Evolutionary conservation across 345 rosid species (phyloP), one percentile per base, ranked within the genome.

Genomic region (Populus nigra): DNA sequence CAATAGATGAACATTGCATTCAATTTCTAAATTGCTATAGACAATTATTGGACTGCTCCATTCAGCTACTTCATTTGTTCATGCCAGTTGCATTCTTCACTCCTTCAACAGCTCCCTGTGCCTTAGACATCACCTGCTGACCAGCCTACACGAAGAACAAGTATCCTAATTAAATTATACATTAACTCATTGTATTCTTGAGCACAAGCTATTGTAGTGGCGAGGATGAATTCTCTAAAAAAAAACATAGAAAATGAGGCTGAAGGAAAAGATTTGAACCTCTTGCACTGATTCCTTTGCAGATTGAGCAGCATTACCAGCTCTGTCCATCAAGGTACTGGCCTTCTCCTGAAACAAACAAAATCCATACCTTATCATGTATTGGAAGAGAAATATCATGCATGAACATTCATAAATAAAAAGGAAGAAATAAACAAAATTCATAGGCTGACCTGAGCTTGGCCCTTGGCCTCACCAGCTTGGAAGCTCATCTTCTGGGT

Each of bases 31-130:
- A 57, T n/a, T 57, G 11, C 15, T 22, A n/a, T 3, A 2, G 63
- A 57, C 63, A 9, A n/a, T 57, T 23, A 57, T n/a, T 9, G 5
- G 15, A n/a, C 45, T 12, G 31, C 6, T 36, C 65, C 23, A 0
- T 33, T 17, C 35, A 17, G 33, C 55, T n/a, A n/a, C n/a, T 45
- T 81, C 47, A 77, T 13, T 77, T 77, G 84, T 80, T 84, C 65
- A 66, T 79, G 22, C 85, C 81, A 25, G 83, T 76, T 10, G 91
- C 92, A 72, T 90, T 76, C 90, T 85, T 90, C 47, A 85, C 90
- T 22, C 91, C 90, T 36, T 90, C 91, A 23, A 88, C 86, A 61
- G 94, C 93, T 63, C 86, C 94, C 72, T 83, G 84, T 76, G 94
- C 91, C 80, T 82, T 88, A 9, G 78, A 85, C 82, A 80, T 83